phyloP scores from a whole-genome alignment of 441 rosid species.

The Isatis lusitanica region DNA sequence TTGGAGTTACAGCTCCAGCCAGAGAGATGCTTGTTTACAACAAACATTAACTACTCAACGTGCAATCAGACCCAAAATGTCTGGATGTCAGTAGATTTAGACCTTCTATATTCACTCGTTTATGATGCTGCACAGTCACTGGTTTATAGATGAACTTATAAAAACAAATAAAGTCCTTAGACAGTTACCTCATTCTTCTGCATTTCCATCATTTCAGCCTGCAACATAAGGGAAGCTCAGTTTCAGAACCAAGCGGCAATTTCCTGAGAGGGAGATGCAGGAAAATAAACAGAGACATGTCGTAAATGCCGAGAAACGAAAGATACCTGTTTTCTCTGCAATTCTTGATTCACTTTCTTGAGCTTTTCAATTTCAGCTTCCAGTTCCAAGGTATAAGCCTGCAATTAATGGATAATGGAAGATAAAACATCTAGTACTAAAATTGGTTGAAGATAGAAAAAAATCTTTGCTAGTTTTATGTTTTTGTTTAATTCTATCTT shows the following conservation, averaged over 20 bases:
- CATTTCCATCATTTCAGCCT: slow-evolving; percentile 51
- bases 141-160: neutral
- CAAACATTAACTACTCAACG: neutral
- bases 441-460: slow-evolving; percentile 11
- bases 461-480: neutral
- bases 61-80: neutral
- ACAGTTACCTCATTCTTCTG: slow-evolving; percentile 57
- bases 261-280: neutral
- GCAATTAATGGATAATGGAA: slow-evolving; percentile 23
- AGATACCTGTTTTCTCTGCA: slow-evolving; percentile 58
- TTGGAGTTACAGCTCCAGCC: neutral
- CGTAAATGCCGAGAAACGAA: neutral
- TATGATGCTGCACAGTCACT: neutral
- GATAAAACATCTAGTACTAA: neutral
- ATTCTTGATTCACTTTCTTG: slow-evolving; percentile 58
- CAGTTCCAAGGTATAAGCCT: slow-evolving; percentile 79
- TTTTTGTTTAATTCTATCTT: neutral
- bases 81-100: neutral
- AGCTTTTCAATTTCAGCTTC: slow-evolving; percentile 71
- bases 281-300: neutral
- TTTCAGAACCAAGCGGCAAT: slow-evolving; percentile 1
- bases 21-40: neutral
- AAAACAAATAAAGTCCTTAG: neutral
- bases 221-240: slow-evolving; percentile 34
- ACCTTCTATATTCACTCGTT: neutral